Evolutionary conservation across 345 rosid genomes (phyloP).

Genomic region (Gossypium mustelinum): DNA sequence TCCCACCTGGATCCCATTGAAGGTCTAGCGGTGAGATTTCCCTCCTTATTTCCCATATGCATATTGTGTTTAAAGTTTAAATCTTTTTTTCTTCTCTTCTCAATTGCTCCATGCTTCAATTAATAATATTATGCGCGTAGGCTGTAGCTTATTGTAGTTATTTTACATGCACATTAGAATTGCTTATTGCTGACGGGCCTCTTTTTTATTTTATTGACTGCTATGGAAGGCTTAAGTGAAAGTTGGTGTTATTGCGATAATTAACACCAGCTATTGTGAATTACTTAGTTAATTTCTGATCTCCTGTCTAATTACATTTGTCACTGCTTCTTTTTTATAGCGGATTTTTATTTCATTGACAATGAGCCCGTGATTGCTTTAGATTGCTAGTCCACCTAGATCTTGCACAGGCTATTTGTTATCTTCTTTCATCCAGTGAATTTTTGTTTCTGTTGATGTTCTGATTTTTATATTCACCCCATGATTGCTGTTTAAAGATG

Average conservation of each 20-base stretch:
- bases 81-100: neutral
- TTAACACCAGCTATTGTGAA: neutral
- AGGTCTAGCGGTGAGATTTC: conserved; percentile 77
- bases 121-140: neutral
- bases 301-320: neutral
- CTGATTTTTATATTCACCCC: neutral
- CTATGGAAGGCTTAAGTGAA: neutral
- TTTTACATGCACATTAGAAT: neutral
- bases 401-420: neutral
- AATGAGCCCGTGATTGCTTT: neutral
- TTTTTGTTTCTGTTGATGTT: neutral
- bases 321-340: neutral
- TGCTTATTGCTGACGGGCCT: neutral
- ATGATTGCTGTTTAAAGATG: neutral
- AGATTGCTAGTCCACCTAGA: neutral
- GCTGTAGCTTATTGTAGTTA: neutral
- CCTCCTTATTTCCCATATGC: neutral
- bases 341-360: neutral
- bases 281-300: neutral
- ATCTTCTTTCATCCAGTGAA: neutral
- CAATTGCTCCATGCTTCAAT: neutral
- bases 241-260: neutral
- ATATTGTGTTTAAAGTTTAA: neutral
- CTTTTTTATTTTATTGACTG: neutral
- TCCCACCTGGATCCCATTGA: conserved; percentile 94